phyloP scores from a whole-genome alignment of 768 basidiomycete genomes.

The Naganishia friedmannii region DNA sequence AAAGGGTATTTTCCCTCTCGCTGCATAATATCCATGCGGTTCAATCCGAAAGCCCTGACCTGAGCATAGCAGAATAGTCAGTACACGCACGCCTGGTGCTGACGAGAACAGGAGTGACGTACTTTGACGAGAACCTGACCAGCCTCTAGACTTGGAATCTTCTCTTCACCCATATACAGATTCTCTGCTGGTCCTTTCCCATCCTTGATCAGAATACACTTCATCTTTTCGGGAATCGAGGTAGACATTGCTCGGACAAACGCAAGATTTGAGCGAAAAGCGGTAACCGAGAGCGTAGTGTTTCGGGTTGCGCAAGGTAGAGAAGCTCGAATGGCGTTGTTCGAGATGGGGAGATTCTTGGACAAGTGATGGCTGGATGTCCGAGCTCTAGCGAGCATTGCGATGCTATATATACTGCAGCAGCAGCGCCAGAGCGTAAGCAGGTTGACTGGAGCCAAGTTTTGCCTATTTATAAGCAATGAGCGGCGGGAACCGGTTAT shows the following conservation, averaged over 20 bases:
- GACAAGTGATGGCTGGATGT: not conserved
- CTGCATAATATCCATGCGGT: conserved; percentile 75
- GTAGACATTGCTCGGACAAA: conserved; percentile 11
- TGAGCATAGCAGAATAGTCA: conserved; percentile 41
- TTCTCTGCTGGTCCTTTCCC: conserved; percentile 72
- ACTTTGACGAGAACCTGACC: conserved; percentile 79
- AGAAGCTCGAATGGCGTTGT: not conserved
- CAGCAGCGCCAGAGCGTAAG: not conserved
- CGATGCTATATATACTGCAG: not conserved
- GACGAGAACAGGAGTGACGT: conserved; percentile 27
- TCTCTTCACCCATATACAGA: conserved; percentile 70
- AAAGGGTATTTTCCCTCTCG: conserved; percentile 61
- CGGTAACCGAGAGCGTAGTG: not conserved
- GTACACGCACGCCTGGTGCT: not conserved
- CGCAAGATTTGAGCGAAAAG: not conserved
- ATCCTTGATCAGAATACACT: conserved; percentile 73
- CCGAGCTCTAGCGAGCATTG: not conserved
- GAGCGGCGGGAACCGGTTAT: not conserved
- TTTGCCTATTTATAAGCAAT: not conserved
- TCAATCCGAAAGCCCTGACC: conserved; percentile 82
- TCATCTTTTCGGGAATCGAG: conserved; percentile 57
- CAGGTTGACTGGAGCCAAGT: no score
- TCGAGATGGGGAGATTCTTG: not conserved
- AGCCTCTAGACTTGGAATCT: conserved; percentile 61
- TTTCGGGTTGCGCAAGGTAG: not conserved